Percentiles rank a stretch among this genome's conserved stretches.
phyloP scores from a whole-genome alignment of 225 moss, liverwort and hornwort species.

The Physcomitrium patens region DNA sequence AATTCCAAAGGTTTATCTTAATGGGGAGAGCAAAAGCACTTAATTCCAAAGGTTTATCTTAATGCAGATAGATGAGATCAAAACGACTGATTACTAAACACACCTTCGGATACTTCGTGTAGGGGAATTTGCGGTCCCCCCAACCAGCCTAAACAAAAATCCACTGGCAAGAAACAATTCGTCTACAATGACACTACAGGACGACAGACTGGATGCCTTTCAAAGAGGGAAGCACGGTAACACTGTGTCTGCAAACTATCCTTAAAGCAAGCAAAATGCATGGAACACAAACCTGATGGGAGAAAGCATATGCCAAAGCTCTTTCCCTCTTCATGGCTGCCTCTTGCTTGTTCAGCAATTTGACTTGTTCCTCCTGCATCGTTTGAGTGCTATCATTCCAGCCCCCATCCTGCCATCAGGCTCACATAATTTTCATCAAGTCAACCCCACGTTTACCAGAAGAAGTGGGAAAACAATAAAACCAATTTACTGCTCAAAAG shows the following conservation, averaged over 20 bases:
- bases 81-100: not conserved
- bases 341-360: conserved; percentile 65
- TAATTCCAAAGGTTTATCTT: not conserved
- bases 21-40: not conserved
- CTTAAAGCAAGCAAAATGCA: not conserved
- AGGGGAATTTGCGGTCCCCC: too few relatives aligned
- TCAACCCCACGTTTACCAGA: too few relatives aligned
- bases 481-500: too few relatives aligned
- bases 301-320: conserved; percentile 91
- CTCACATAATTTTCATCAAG: not conserved
- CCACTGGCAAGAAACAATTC: too few relatives aligned
- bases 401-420: conserved; percentile 49
- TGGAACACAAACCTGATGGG: conserved; percentile 65
- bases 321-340: conserved; percentile 88
- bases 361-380: conserved; percentile 70
- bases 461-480: not conserved
- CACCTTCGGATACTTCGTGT: too few relatives aligned
- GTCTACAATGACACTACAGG: too few relatives aligned
- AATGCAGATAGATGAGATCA: not conserved
- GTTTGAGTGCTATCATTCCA: conserved; percentile 93
- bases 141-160: too few relatives aligned
- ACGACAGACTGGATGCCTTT: not conserved
- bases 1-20: not conserved
- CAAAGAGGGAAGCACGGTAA: too few relatives aligned
- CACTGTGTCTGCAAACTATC: not conserved